phyloP scores from a whole-genome alignment of 2,329 filamentous ascomycete species.

The Stagonosporopsis vannaccii region DNA sequence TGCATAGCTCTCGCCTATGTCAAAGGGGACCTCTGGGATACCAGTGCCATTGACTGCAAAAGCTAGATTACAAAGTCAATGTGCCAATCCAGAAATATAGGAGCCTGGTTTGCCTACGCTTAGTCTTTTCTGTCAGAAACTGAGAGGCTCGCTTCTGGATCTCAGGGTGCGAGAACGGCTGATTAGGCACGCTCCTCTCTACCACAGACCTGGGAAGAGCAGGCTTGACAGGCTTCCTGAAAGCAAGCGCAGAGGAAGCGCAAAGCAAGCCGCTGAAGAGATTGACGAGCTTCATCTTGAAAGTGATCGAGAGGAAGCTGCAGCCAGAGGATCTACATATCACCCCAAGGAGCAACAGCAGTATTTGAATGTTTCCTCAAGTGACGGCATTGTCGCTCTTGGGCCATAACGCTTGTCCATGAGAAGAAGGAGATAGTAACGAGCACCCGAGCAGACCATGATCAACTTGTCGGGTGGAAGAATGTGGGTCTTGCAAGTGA shows the following conservation, averaged over 20 bases:
- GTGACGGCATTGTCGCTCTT: slow-evolving; percentile 21
- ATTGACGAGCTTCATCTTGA: slow-evolving; percentile 45
- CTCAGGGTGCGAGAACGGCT: slow-evolving; percentile 42
- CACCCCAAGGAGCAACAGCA: neutral
- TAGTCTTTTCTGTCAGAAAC: slow-evolving; percentile 43
- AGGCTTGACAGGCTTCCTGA: slow-evolving; percentile 34
- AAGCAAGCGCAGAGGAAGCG: slow-evolving; percentile 41
- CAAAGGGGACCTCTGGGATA: slow-evolving; percentile 74
- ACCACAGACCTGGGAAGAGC: slow-evolving; percentile 36
- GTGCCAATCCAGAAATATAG: too few relatives aligned
- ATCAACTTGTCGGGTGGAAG: neutral
- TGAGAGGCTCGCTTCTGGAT: slow-evolving; percentile 45
- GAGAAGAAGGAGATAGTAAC: slow-evolving; percentile 26
- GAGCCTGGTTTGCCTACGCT: slow-evolving; percentile 29
- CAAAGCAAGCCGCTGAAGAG: slow-evolving; percentile 37
- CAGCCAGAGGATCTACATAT: neutral
- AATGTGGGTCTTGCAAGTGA: neutral
- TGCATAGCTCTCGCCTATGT: slow-evolving; percentile 71
- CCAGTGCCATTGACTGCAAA: slow-evolving; percentile 69
- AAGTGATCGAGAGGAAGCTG: slow-evolving; percentile 15
- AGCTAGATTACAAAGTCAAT: slow-evolving; percentile 51
- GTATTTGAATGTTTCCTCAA: slow-evolving; percentile 28
- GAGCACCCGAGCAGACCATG: neutral
- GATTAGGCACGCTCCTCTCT: slow-evolving; percentile 35
- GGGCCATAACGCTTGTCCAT: slow-evolving; percentile 22